These are phyloP conservation scores for Ammopiptanthus mongolicus DNA, from an alignment of 306 rosid species.

Conservation along the genomic window DNA sequence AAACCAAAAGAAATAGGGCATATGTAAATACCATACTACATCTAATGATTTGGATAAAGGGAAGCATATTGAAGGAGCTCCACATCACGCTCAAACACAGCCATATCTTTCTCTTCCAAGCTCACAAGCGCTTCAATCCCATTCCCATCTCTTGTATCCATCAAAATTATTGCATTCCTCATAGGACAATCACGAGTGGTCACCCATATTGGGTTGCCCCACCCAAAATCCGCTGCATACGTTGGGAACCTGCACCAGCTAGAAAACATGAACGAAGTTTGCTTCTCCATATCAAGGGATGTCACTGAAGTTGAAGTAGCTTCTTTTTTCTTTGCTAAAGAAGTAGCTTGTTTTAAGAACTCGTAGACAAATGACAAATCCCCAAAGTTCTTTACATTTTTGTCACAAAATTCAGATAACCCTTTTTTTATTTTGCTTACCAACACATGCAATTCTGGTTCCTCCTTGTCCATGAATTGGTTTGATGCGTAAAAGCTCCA, in stretches of 20 bases:
- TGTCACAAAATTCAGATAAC: neutral
- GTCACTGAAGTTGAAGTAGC: neutral
- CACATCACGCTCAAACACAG: constrained; percentile 13
- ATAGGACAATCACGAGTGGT: neutral
- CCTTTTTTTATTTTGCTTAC: constrained; percentile 22
- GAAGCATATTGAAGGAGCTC: constrained; percentile 31
- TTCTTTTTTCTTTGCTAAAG: neutral
- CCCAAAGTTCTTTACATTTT: neutral
- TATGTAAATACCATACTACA: too few relatives aligned
- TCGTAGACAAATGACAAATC: neutral
- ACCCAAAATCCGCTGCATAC: constrained; percentile 46
- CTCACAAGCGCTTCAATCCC: constrained; percentile 48
- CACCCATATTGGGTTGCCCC: constrained; percentile 51
- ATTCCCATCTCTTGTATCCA: constrained; percentile 38
- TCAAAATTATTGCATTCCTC: constrained; percentile 23
- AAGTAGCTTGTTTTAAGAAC: neutral
- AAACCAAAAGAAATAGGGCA: too few relatives aligned
- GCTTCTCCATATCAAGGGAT: neutral
- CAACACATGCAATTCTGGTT: constrained; percentile 14
- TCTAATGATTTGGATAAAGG: neutral
- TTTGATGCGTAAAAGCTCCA: neutral
- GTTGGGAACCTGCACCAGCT: constrained; percentile 38
- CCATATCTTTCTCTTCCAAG: constrained; percentile 34
- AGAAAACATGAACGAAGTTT: neutral
- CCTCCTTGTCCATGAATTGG: neutral